Evolutionary conservation across 129 eudicot genomes (phyloP).

Genomic region (Helianthus tuberosus): DNA sequence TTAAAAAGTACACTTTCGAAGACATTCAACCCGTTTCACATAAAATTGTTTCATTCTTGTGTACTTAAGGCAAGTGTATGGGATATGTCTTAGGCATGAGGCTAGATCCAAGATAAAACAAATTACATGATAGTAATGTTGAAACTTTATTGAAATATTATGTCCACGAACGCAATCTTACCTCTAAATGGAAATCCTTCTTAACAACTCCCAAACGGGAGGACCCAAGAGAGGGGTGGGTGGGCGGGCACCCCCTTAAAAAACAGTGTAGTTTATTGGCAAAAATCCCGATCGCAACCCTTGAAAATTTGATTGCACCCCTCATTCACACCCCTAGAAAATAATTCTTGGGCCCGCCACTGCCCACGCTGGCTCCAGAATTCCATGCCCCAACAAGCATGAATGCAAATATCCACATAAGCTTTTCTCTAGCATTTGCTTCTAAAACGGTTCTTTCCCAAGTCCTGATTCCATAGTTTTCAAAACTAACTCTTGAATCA

Average conservation of each 20-base stretch:
- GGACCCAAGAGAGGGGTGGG: too few species aligned
- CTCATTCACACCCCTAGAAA: too few species aligned
- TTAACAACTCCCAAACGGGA: constrained; percentile 69
- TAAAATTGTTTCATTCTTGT: background rate
- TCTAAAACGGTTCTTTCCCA: constrained; percentile 75
- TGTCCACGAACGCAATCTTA: constrained; percentile 14
- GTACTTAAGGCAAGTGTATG: background rate
- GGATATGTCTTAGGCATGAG: background rate
- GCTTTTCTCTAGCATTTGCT: constrained; percentile 91
- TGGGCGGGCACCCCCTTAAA: too few species aligned
- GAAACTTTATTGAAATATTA: background rate
- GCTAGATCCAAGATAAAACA: background rate
- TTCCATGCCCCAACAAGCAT: constrained; percentile 98
- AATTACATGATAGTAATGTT: background rate
- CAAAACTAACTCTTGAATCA: background rate
- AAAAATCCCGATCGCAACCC: too few species aligned
- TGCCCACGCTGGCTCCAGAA: constrained; percentile 93
- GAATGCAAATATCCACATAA: constrained; percentile 95
- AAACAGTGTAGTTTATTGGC: too few species aligned
- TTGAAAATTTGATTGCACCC: too few species aligned
- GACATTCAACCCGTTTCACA: background rate
- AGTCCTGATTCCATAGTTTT: constrained; percentile 50
- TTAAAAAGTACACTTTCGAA: too few species aligned
- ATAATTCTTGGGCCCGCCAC: too few species aligned
- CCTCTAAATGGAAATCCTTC: constrained; percentile 85